These are phyloP conservation scores for Exophiala sp. DNA, from an alignment of 2,329 filamentous ascomycete genomes.

Conservation along the genomic window DNA sequence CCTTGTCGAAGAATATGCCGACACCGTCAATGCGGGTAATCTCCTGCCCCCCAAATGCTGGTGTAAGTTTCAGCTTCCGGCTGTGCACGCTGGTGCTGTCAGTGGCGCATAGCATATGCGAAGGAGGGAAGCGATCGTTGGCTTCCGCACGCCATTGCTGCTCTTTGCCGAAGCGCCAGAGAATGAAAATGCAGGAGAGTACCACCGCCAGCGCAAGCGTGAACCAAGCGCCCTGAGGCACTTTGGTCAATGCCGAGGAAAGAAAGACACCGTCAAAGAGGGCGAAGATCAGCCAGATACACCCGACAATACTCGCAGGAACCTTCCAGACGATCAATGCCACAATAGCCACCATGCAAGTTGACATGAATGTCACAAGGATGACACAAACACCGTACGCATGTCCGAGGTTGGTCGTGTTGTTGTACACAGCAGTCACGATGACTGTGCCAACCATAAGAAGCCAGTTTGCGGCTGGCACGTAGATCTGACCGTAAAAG, in stretches of 20 bases:
- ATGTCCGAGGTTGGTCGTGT: slow-evolving; percentile 62
- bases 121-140: slow-evolving; percentile 4
- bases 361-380: slow-evolving; percentile 67
- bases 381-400: slow-evolving; percentile 70
- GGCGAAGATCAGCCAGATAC: slow-evolving; percentile 60
- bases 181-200: slow-evolving; percentile 59
- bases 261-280: slow-evolving; percentile 63
- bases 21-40: slow-evolving; percentile 52
- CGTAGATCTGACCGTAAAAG: slow-evolving; percentile 70
- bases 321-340: slow-evolving; percentile 2
- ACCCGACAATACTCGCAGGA: slow-evolving; percentile 44
- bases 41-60: slow-evolving; percentile 34
- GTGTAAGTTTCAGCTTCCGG: background rate
- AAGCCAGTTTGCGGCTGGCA: slow-evolving; percentile 70
- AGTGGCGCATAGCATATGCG: slow-evolving; percentile 7
- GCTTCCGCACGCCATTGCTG: slow-evolving; percentile 67
- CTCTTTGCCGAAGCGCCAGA: slow-evolving; percentile 76
- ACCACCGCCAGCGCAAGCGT: slow-evolving; percentile 60
- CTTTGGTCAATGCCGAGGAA: slow-evolving; percentile 63
- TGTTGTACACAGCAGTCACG: slow-evolving; percentile 67
- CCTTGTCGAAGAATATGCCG: slow-evolving; percentile 75
- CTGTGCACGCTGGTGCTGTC: slow-evolving; percentile 1
- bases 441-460: slow-evolving; percentile 70
- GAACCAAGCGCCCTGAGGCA: slow-evolving; percentile 73
- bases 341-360: slow-evolving; percentile 62